A percentile compares a stretch with the other conserved stretches of the same genome.
Conservation (phyloP, 768 basidiomycete species). For the Sarcodon sp. region DNA sequence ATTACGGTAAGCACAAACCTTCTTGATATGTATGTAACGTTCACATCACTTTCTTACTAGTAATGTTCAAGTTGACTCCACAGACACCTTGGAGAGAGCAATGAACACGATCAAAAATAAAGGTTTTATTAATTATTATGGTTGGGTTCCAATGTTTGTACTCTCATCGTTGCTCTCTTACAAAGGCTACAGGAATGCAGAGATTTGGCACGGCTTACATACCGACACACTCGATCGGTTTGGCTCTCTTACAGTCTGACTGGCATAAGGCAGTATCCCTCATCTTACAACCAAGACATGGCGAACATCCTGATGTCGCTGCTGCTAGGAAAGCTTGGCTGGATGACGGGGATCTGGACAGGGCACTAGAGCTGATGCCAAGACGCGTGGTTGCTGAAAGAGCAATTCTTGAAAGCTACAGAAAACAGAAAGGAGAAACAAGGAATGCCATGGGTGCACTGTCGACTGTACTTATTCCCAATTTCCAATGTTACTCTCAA, state of each 20-base stretch:
- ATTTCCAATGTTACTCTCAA: conserved; percentile 4
- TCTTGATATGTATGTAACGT: background rate
- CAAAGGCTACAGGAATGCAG: conserved; percentile 68
- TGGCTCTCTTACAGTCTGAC: conserved; percentile 78
- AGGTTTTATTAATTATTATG: conserved; percentile 98
- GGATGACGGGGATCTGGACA: conserved; percentile 67
- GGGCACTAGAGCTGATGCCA: conserved; percentile 78
- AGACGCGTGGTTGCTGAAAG: conserved; percentile 88
- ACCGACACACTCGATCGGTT: conserved; percentile 89
- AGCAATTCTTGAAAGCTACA: conserved; percentile 82
- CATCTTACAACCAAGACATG: conserved; percentile 71
- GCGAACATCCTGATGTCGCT: conserved; percentile 88
- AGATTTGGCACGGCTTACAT: conserved; percentile 95
- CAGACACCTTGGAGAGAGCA: conserved; percentile 59
- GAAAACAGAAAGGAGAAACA: conserved; percentile 66
- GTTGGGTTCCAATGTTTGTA: conserved; percentile 22
- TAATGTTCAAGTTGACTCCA: conserved; percentile 71
- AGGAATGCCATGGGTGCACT: conserved; percentile 82
- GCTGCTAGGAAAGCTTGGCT: conserved; percentile 81
- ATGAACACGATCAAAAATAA: conserved; percentile 66
- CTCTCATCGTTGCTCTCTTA: background rate
- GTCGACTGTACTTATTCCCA: conserved; percentile 41
- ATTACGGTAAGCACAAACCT: conserved; percentile 45
- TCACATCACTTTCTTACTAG: conserved; percentile 25
- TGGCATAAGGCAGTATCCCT: conserved; percentile 83